Conservation (phyloP, 352 stramenopile genomes). For the Globisporangium alternatum region DNA sequence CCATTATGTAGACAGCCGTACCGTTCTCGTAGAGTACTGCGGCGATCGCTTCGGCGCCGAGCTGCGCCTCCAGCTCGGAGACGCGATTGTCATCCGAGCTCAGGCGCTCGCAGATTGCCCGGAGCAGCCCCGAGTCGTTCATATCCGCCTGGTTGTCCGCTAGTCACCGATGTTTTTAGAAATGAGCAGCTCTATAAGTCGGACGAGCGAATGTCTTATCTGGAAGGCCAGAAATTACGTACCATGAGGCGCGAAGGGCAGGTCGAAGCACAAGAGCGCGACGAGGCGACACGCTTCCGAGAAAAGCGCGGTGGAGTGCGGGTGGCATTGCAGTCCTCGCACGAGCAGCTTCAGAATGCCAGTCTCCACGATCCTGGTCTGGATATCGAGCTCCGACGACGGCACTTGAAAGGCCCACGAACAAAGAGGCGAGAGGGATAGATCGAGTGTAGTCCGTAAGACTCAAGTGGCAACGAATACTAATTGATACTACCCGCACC, state of each 20-base stretch:
- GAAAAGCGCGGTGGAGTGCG: slow-evolving; percentile 25
- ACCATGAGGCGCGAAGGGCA: slow-evolving; percentile 41
- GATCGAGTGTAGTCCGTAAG: neutral
- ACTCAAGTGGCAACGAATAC: slow-evolving; percentile 5
- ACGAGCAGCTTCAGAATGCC: slow-evolving; percentile 34
- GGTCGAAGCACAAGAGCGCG: slow-evolving; percentile 52
- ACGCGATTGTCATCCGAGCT: neutral
- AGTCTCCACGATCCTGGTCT: slow-evolving; percentile 47
- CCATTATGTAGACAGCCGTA: slow-evolving; percentile 8
- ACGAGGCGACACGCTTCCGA: slow-evolving; percentile 36
- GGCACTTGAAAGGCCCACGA: slow-evolving; percentile 24
- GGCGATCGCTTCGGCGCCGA: slow-evolving; percentile 28
- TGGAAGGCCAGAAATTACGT: neutral
- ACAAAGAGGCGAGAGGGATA: no score
- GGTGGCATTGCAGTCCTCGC: slow-evolving; percentile 28
- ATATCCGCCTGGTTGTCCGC: slow-evolving; percentile 58
- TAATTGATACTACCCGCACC: slow-evolving; percentile 19
- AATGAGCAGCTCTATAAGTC: neutral
- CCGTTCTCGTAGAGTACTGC: slow-evolving; percentile 48
- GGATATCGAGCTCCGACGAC: slow-evolving; percentile 48
- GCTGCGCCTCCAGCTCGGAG: slow-evolving; percentile 21
- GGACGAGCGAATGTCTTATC: neutral
- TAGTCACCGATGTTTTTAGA: slow-evolving; percentile 11
- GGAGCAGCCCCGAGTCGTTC: slow-evolving; percentile 28
- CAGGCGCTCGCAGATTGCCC: slow-evolving; percentile 26